Conservation (phyloP, 306 rosid species). For the Vigna trinervia region DNA sequence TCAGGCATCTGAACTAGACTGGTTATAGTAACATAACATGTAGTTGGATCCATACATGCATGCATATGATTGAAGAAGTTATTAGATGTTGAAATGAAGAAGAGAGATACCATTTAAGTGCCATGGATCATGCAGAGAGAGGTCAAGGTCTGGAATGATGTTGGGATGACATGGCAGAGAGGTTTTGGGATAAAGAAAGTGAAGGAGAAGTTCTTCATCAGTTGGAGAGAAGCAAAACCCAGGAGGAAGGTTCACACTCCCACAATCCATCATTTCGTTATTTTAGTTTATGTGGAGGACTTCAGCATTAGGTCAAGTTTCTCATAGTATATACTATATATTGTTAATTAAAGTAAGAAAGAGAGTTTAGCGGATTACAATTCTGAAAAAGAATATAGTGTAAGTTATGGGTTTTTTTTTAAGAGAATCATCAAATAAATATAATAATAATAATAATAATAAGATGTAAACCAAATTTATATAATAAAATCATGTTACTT, state of each 20-base stretch:
- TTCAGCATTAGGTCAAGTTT: slow-evolving; percentile 32
- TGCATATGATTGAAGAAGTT: slow-evolving; percentile 1
- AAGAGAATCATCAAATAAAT: too few species aligned
- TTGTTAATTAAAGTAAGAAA: neutral
- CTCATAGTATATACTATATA: slow-evolving; percentile 23
- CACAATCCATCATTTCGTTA: slow-evolving; percentile 40
- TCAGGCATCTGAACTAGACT: too few species aligned
- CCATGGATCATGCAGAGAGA: slow-evolving; percentile 53
- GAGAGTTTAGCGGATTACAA: slow-evolving; percentile 5
- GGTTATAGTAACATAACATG: neutral
- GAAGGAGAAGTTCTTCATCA: slow-evolving; percentile 61
- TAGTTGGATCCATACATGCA: slow-evolving; percentile 34
- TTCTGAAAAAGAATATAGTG: slow-evolving; percentile 2
- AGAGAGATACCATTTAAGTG: slow-evolving; percentile 49
- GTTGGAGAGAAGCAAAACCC: slow-evolving; percentile 65
- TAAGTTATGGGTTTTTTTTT: too few species aligned
- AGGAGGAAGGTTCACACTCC: slow-evolving; percentile 57
- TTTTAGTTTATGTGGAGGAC: neutral
- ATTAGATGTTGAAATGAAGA: neutral
- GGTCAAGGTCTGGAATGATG: slow-evolving; percentile 59
- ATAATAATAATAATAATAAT: too few species aligned
- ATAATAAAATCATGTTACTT: too few species aligned
- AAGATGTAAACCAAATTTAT: too few species aligned
- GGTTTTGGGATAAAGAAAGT: slow-evolving; percentile 54
- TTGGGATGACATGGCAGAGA: slow-evolving; percentile 54